phyloP scores from a whole-genome alignment of 2,329 filamentous ascomycete species.

The Pseudopyrenochaeta lycopersici region DNA sequence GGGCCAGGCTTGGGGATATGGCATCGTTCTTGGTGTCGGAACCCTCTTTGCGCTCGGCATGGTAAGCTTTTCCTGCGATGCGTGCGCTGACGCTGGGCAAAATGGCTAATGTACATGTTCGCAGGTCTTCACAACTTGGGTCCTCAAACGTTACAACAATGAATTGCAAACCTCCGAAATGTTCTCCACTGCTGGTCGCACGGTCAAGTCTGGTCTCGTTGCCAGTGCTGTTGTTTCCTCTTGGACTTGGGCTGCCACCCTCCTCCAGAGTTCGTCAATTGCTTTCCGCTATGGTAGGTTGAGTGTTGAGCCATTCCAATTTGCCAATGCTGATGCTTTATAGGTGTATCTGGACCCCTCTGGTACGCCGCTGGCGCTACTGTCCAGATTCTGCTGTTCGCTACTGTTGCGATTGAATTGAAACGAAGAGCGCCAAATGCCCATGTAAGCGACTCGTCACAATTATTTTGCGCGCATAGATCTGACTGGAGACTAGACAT shows the following conservation, averaged over 20 bases:
- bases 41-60: conserved; percentile 42
- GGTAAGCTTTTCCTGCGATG: conserved; percentile 15
- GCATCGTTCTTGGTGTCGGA: conserved; percentile 43
- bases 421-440: conserved; percentile 45
- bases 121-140: conserved; percentile 39
- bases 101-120: background rate
- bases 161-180: conserved; percentile 42
- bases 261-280: conserved; percentile 40
- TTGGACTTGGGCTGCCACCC: conserved; percentile 43
- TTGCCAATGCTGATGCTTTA: background rate
- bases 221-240: conserved; percentile 40
- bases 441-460: conserved; percentile 23
- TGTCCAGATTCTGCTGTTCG: conserved; percentile 43
- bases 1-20: conserved; percentile 44
- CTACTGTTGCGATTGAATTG: conserved; percentile 42
- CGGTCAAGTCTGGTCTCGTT: conserved; percentile 43
- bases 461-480: rapidly evolving
- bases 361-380: conserved; percentile 46
- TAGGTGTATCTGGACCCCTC: conserved; percentile 41
- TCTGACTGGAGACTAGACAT: conserved; percentile 66
- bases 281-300: conserved; percentile 44
- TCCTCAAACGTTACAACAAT: conserved; percentile 41
- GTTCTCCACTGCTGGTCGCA: conserved; percentile 43
- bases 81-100: background rate
- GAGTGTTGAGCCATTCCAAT: background rate